Base-by-base conservation (phyloP, 179 eudicot species). In the Silene noctiflora region DNA sequence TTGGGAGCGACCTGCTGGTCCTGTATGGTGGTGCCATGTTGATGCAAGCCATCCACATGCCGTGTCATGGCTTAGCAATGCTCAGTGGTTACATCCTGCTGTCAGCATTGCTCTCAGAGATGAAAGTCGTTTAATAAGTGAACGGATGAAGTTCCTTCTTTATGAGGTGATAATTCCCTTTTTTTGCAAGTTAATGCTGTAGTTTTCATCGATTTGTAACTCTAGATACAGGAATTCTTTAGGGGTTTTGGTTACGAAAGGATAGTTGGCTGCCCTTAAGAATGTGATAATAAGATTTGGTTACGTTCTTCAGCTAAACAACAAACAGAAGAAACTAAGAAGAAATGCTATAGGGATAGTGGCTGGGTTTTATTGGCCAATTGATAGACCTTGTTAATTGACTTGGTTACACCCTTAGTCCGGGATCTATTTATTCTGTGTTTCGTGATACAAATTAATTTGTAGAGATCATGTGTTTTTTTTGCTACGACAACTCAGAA, bases 11-110 rank as follows among this genome's bases (percentile, higher is more conserved):
- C 91, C 95, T 71, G 95, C 84, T 79, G 99, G 99, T 80, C 99
- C 99, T 33, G 84, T 80, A 70, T 95, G 97, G 99, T 95, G 99
- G 99, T 91, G 97, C 74, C 97, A 95, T 75, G 87, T 95, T 39
- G 84, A 87, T 76, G 95, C 97, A 67, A 85, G 88, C 77, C 93
- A 95, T 79, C 91, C 85, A 1, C 75, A 76, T 63, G 78, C 83
- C n/a, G 84, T 81, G 51, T 82, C 89, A 53, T 95, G 97, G 97
- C 92, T 95, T 33, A 81, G 72, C 67, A 79, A 78, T 87, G 93
- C 97, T 81, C 95, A 86, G 80, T 95, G 97, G 97, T 86, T 95
- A 77, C 97, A 95, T 80, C 99, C 97, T 80, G 99, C 99, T 21
- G 84, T 95, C 67, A 93, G 96, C 77, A 75, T 84, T 82, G 99